phyloP scores from a whole-genome alignment of 2,329 filamentous ascomycete species.

The Penicillium frequentans region DNA sequence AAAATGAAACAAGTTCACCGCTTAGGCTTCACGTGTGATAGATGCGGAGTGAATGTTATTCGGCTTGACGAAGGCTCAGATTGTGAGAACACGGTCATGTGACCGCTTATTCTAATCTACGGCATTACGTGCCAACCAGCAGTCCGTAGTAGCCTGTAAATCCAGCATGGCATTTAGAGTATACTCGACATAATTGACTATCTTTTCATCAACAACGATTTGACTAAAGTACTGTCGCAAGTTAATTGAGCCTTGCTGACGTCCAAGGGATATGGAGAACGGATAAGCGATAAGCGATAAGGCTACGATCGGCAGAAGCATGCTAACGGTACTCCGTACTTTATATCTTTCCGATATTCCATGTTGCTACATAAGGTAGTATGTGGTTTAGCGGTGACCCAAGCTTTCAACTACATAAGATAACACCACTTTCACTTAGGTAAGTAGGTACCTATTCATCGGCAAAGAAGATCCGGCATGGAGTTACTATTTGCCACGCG shows the following conservation, averaged over 20 bases:
- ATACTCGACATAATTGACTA: not conserved
- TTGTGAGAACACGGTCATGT: not conserved
- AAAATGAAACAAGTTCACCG: not conserved
- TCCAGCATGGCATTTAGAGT: not conserved
- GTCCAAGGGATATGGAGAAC: not conserved
- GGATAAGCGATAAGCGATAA: not conserved
- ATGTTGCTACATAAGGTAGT: too few relatives aligned
- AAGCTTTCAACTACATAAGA: not conserved
- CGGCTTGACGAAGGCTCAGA: not conserved
- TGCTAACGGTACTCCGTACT: not conserved
- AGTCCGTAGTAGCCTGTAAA: not conserved
- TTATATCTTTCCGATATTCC: not conserved
- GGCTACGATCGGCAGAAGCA: not conserved
- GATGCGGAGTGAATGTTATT: not conserved
- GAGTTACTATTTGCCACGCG: conserved; percentile 1
- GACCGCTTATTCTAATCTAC: not conserved
- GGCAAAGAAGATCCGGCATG: not conserved
- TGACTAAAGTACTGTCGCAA: not conserved
- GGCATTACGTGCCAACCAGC: not conserved
- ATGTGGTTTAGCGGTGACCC: not conserved
- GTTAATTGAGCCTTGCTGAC: not conserved
- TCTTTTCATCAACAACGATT: not conserved
- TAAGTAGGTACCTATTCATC: not conserved
- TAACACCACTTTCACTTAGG: not conserved
- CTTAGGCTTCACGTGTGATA: not conserved